Evolutionary conservation across 305 asterid species (phyloP).

Genomic region (Stenogyne calaminthoides): DNA sequence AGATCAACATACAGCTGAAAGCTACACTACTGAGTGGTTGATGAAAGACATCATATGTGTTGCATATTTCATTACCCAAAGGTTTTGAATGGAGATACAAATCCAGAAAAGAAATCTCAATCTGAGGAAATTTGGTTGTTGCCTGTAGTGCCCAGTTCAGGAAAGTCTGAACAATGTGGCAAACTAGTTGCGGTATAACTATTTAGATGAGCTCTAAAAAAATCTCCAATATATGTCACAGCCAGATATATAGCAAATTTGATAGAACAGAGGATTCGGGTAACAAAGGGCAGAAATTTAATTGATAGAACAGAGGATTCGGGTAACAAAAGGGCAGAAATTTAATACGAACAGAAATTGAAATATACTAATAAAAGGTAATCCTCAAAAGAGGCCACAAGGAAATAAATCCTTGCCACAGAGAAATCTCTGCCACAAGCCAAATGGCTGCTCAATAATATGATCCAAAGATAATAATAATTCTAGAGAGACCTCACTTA

Average conservation of each 20-base stretch:
- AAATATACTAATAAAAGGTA: too few relatives aligned
- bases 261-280: too few relatives aligned
- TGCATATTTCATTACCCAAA: conserved; percentile 10
- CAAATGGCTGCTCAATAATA: too few relatives aligned
- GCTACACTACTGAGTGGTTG: conserved; percentile 11
- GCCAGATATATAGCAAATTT: conserved; percentile 17
- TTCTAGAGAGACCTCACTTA: too few relatives aligned
- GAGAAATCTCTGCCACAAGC: too few relatives aligned
- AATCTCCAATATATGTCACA: conserved; percentile 2
- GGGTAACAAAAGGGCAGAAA: too few relatives aligned
- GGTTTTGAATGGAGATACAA: conserved; percentile 4
- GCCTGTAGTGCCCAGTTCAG: background rate
- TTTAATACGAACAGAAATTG: too few relatives aligned
- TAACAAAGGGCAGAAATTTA: too few relatives aligned
- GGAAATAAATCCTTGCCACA: too few relatives aligned
- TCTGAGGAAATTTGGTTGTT: conserved; percentile 6
- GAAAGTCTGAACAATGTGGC: conserved; percentile 25
- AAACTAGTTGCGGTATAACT: conserved; percentile 10
- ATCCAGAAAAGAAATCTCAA: conserved; percentile 21
- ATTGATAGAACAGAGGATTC: too few relatives aligned
- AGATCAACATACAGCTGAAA: conserved; percentile 26
- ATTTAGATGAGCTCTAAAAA: conserved; percentile 20
- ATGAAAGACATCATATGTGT: conserved; percentile 13
- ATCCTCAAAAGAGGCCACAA: too few relatives aligned
- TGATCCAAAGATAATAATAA: too few relatives aligned